Evolutionary conservation across 1,284 basidiomycete genomes (phyloP).

Genomic region (Chiua sp.): DNA sequence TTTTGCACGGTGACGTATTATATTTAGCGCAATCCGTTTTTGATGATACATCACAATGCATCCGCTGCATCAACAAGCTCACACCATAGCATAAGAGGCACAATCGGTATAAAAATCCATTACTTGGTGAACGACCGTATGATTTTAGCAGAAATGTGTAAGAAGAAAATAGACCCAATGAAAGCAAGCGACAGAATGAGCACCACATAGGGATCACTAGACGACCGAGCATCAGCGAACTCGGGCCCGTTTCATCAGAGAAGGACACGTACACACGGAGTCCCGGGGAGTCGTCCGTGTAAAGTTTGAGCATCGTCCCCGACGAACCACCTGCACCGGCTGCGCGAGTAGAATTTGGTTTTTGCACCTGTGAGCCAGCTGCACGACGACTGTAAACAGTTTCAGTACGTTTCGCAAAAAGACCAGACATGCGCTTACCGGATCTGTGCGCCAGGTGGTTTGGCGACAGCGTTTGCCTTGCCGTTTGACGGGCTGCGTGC

Average conservation of each 20-base stretch:
- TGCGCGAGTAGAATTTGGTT: slow-evolving; percentile 89
- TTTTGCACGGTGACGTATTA: neutral
- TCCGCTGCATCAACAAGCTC: too few relatives aligned
- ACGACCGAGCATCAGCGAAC: slow-evolving; percentile 5
- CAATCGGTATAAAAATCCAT: slow-evolving; percentile 9
- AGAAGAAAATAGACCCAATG: slow-evolving; percentile 98
- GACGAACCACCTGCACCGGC: slow-evolving; percentile 97
- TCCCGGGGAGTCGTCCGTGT: slow-evolving; percentile 97
- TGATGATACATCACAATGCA: neutral
- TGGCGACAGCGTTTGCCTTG: slow-evolving; percentile 56
- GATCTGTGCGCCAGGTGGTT: slow-evolving; percentile 79
- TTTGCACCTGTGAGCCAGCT: slow-evolving; percentile 65
- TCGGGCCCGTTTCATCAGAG: neutral
- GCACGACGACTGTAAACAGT: slow-evolving; percentile 73
- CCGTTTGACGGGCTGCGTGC: slow-evolving; percentile 44
- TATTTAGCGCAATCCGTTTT: slow-evolving; percentile 2
- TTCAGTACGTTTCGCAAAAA: neutral
- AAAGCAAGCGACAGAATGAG: slow-evolving; percentile 97
- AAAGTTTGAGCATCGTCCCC: slow-evolving; percentile 98
- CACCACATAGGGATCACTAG: slow-evolving; percentile 96
- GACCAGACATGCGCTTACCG: slow-evolving; percentile 53
- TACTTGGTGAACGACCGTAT: slow-evolving; percentile 88
- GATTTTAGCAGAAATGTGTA: slow-evolving; percentile 97
- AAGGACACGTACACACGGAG: slow-evolving; percentile 85
- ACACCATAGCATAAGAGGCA: too few relatives aligned